phyloP scores from a whole-genome alignment of 192 early-diverging fungal species.

The Pilobolus umbonatus region DNA sequence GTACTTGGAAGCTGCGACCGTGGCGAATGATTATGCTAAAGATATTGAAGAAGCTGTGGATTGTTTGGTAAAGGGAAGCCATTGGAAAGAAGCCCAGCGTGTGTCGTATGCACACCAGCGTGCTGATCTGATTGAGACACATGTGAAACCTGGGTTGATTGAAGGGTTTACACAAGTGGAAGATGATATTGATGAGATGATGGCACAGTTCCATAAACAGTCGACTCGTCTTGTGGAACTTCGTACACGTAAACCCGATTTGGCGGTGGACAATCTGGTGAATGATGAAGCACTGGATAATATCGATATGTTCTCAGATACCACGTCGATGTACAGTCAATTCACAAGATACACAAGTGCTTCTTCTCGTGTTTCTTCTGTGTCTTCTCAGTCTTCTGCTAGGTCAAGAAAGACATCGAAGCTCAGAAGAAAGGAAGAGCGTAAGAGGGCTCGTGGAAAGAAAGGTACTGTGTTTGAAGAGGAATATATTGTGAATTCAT shows the following conservation, averaged over 20 bases:
- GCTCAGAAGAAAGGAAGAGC: conserved; percentile 64
- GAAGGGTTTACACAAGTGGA: conserved; percentile 48
- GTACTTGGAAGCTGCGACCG: conserved; percentile 63
- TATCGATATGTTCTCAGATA: conserved; percentile 93
- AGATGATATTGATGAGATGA: conserved; percentile 63
- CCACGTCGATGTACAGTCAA: conserved; percentile 87
- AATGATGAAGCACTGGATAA: conserved; percentile 69
- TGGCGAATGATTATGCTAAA: conserved; percentile 66
- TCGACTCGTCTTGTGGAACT: conserved; percentile 50
- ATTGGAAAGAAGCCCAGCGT: conserved; percentile 78
- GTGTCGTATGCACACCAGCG: conserved; percentile 52
- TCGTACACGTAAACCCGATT: conserved; percentile 49
- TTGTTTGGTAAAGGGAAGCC: conserved; percentile 60
- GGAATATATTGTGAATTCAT: conserved; percentile 76
- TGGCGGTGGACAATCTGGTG: conserved; percentile 20
- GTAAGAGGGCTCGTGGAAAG: conserved; percentile 81
- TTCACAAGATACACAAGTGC: conserved; percentile 75
- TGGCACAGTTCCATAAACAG: conserved; percentile 61
- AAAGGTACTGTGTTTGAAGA: conserved; percentile 89
- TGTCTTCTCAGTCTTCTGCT: conserved; percentile 30
- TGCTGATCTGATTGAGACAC: conserved; percentile 71
- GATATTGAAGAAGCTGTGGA: conserved; percentile 67
- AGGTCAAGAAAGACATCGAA: conserved; percentile 60
- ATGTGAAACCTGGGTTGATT: conserved; percentile 61
- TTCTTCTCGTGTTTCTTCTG: conserved; percentile 55